Conservation (phyloP, 2,329 filamentous ascomycete genomes). For the Pyrenochaeta sp. region DNA sequence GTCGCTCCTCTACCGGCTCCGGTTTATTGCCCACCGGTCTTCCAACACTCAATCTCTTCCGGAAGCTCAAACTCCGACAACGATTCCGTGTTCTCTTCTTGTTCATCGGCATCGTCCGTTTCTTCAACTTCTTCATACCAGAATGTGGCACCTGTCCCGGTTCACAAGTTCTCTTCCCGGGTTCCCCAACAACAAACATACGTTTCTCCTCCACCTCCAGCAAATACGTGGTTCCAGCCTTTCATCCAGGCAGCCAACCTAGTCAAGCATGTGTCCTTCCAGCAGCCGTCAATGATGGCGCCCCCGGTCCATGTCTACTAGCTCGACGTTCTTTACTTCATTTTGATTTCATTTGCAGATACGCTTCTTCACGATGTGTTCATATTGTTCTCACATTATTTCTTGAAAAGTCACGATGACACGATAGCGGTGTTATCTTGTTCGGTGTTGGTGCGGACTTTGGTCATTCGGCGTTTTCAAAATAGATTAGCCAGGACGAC, state of each 20-base stretch:
- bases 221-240: slow-evolving; percentile 51
- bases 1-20: slow-evolving; percentile 44
- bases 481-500: slow-evolving; percentile 37
- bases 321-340: slow-evolving; percentile 3
- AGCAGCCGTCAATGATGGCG: slow-evolving; percentile 48
- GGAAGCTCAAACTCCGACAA: slow-evolving; percentile 51
- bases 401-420: slow-evolving; percentile 49
- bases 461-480: slow-evolving; percentile 38
- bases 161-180: slow-evolving; percentile 39
- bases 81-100: slow-evolving; percentile 51
- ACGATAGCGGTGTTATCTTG: slow-evolving; percentile 42
- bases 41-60: slow-evolving; percentile 46
- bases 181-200: slow-evolving; percentile 45
- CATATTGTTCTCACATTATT: slow-evolving; percentile 29
- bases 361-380: slow-evolving; percentile 46
- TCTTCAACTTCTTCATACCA: slow-evolving; percentile 49
- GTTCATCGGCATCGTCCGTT: slow-evolving; percentile 47
- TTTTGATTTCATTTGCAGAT: slow-evolving; percentile 21
- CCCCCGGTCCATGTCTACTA: slow-evolving; percentile 50
- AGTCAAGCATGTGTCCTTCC: slow-evolving; percentile 53
- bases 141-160: slow-evolving; percentile 33
- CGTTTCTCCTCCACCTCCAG: slow-evolving; percentile 43
- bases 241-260: slow-evolving; percentile 52
- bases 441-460: slow-evolving; percentile 37
- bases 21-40: slow-evolving; percentile 36